Evolutionary conservation across 2,329 filamentous ascomycete species (phyloP), one percentile per base, ranked within the genome.

Genomic region (Cladosporium cucumerinum): DNA sequence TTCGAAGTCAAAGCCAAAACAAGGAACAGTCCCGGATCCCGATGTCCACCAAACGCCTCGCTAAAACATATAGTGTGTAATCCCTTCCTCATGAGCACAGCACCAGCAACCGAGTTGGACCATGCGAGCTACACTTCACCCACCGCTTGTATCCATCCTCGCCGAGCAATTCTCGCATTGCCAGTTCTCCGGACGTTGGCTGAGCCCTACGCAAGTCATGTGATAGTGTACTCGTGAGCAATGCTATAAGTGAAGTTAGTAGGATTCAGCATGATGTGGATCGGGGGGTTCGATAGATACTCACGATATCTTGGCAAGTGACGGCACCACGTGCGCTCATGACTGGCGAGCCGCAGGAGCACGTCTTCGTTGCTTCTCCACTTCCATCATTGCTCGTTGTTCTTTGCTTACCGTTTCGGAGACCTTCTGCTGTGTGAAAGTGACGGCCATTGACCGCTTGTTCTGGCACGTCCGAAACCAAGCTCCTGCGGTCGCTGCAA

Each of bases 141-240:
- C 48, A 18, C 48, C 23, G 12, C 23, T 28, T 14, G 23, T 14
- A 28, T 52, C 25, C 39, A 46, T 46, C 39, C 48, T 52, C 48
- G 48, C 39, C 3, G 14, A 49, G 59, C 71, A 73, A 16, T 68
- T 66, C 16, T 34, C 64, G 54, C 71, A 73, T 21, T 58, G 63
- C 71, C 71, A 73, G 4, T 59, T 63, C 18, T 43, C 34, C 34
- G 36, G 32, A 23, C 67, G 62, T 18, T 49, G 55, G 11, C 55
- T 48, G 12, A 73, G 59, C 5, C 70, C 70, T 3, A 73, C 68
- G 51, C 72, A 74, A 21, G 39, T 30, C 48, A 73, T 66, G 57
- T 74, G 72, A 58, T 71, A 74, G 26, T 65, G 61, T 6, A 64
- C 58, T 11, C 63, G 65, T 10, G 51, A 48, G 65, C 71, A 73